Evolutionary conservation across 2,329 filamentous ascomycete species (phyloP).

Genomic region (Pyrenophora seminiperda): DNA sequence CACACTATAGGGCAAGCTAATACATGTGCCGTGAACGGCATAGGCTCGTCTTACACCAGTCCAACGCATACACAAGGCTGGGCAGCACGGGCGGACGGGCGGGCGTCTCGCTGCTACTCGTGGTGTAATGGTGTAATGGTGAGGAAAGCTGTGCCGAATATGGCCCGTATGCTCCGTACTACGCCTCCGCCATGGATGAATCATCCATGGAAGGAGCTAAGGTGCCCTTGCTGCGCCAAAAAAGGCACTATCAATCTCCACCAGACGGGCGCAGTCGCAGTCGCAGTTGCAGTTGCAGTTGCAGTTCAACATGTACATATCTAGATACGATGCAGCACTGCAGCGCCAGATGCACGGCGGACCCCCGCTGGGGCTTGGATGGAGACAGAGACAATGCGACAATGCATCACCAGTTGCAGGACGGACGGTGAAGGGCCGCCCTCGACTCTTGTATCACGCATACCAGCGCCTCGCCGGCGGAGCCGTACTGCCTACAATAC

Average conservation of each 20-base stretch:
- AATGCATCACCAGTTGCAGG: conserved; percentile 19
- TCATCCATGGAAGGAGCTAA: conserved; percentile 25
- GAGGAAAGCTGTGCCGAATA: conserved; percentile 33
- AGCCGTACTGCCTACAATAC: background rate
- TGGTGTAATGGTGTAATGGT: conserved; percentile 19
- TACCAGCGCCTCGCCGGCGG: conserved; percentile 9
- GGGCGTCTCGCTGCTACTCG: conserved; percentile 33
- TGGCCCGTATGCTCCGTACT: conserved; percentile 29
- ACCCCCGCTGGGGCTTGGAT: conserved; percentile 13
- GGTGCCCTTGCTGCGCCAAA: conserved; percentile 26
- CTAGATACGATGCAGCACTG: conserved; percentile 7
- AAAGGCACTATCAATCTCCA: conserved; percentile 39
- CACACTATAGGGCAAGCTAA: conserved; percentile 36
- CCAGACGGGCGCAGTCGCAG: conserved; percentile 17
- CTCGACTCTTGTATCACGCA: conserved; percentile 11
- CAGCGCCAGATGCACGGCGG: conserved; percentile 18
- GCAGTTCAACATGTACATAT: conserved; percentile 1
- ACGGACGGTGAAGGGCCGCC: conserved; percentile 2
- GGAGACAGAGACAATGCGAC: too few relatives aligned
- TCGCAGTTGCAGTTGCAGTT: background rate
- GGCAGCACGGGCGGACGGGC: conserved; percentile 7
- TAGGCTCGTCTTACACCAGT: conserved; percentile 32
- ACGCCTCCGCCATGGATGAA: conserved; percentile 28
- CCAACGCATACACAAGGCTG: conserved; percentile 20
- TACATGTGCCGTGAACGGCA: conserved; percentile 37